These are phyloP conservation scores for Phytophthora vignae DNA, from an alignment of 352 stramenopile genomes.

Conservation along the genomic window DNA sequence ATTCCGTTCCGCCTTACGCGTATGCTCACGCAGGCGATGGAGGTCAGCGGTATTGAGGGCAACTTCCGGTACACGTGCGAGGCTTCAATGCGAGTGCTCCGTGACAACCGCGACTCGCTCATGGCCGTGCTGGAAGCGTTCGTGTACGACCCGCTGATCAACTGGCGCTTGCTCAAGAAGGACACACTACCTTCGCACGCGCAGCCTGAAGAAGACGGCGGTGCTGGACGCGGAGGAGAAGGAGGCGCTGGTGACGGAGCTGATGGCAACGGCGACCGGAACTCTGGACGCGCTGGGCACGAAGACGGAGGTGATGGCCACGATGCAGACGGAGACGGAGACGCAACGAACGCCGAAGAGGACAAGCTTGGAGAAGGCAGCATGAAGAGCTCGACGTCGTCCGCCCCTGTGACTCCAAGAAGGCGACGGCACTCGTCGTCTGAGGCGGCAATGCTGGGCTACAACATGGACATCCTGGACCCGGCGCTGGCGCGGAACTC, in stretches of 20 bases:
- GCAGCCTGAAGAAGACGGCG: conserved; percentile 65
- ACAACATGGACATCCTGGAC: conserved; percentile 69
- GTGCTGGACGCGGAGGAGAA: conserved; percentile 21
- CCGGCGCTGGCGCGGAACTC: conserved; percentile 64
- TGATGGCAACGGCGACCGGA: conserved; percentile 27
- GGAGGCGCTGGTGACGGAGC: conserved; percentile 42
- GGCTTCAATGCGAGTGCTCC: conserved; percentile 97
- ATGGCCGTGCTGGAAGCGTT: conserved; percentile 99
- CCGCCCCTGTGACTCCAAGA: conserved; percentile 44
- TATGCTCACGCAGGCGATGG: conserved; percentile 99
- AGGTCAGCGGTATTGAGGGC: conserved; percentile 99
- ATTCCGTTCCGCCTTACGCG: conserved; percentile 99
- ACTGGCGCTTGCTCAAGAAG: conserved; percentile 96
- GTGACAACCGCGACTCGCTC: conserved; percentile 98
- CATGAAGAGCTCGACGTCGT: conserved; percentile 71
- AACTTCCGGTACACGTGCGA: conserved; percentile 99
- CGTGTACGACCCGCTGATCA: conserved; percentile 99
- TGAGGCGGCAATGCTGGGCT: conserved; percentile 67
- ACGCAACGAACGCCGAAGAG: conserved; percentile 34
- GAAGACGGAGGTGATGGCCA: conserved; percentile 25
- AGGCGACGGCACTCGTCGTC: conserved; percentile 69
- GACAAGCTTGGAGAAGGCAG: conserved; percentile 51
- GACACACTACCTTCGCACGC: conserved; percentile 80
- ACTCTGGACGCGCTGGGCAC: conserved; percentile 25
- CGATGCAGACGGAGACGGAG: conserved; percentile 33